Conservation (phyloP, 2,329 filamentous ascomycete species). For the Penicillium vulpinum region DNA sequence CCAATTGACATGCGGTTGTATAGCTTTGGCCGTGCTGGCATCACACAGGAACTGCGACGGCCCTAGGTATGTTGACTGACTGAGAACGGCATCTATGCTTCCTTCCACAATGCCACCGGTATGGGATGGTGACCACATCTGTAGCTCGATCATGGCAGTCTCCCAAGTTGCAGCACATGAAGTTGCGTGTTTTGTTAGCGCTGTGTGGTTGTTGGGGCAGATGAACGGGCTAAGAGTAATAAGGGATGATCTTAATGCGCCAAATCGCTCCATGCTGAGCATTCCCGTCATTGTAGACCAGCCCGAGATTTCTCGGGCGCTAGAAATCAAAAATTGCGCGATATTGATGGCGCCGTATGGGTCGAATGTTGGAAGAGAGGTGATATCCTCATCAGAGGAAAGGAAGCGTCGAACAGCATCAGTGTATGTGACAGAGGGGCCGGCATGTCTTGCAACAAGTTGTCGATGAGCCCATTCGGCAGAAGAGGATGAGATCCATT, state of each 20-base stretch:
- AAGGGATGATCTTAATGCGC: constrained; percentile 39
- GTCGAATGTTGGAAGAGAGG: constrained; percentile 38
- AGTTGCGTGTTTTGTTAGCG: background rate
- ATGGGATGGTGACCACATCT: constrained; percentile 46
- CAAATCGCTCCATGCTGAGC: constrained; percentile 43
- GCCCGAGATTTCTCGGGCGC: constrained; percentile 45
- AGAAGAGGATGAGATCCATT: constrained; percentile 42
- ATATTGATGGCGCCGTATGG: constrained; percentile 47
- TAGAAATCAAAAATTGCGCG: constrained; percentile 45
- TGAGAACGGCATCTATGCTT: constrained; percentile 39
- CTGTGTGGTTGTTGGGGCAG: constrained; percentile 2
- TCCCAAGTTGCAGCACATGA: constrained; percentile 43
- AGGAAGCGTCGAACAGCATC: constrained; percentile 43
- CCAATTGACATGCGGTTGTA: constrained; percentile 44
- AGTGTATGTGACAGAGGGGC: constrained; percentile 33
- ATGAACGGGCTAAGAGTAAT: constrained; percentile 36
- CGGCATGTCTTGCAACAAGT: constrained; percentile 25
- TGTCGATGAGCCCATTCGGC: constrained; percentile 31
- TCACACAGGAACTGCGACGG: constrained; percentile 37
- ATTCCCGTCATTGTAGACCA: constrained; percentile 48
- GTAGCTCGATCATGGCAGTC: constrained; percentile 46
- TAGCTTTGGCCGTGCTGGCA: constrained; percentile 24
- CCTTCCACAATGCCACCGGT: constrained; percentile 42
- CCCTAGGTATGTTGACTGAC: constrained; percentile 33
- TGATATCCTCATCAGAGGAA: constrained; percentile 30